A percentile compares a stretch with the other conserved stretches of the same genome.
Conservation (phyloP, 148 eudicot species). For the Nepenthes mirabilis region DNA sequence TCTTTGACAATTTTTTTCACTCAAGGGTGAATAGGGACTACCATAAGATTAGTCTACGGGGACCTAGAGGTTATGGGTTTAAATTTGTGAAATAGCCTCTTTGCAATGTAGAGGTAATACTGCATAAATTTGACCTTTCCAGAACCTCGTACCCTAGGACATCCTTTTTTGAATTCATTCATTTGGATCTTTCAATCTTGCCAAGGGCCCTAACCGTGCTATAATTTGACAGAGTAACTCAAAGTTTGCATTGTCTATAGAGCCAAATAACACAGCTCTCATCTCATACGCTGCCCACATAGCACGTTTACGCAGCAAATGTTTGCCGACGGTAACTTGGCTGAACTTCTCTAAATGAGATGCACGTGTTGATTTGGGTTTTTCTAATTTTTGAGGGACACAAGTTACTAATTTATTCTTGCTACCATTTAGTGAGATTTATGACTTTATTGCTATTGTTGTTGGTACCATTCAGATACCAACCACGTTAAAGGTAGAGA, state of each 20-base stretch:
- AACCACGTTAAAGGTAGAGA: conserved; percentile 56
- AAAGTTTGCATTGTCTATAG: conserved; percentile 80
- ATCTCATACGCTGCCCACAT: conserved; percentile 58
- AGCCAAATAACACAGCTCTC: conserved; percentile 62
- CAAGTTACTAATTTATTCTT: not conserved
- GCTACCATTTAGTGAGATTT: not conserved
- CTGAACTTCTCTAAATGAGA: not conserved
- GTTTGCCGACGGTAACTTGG: conserved; percentile 71
- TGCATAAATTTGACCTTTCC: too few species aligned
- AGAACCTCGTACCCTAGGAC: not conserved
- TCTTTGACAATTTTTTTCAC: too few species aligned
- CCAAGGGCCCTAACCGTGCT: conserved; percentile 3
- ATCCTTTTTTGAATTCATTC: not conserved
- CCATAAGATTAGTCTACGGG: too few species aligned
- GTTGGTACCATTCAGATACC: conserved; percentile 46
- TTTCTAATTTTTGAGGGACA: not conserved
- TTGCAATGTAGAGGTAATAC: too few species aligned
- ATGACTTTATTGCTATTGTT: conserved; percentile 1
- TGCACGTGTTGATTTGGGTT: not conserved
- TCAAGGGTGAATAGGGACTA: too few species aligned
- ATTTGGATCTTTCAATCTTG: not conserved
- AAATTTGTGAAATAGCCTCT: too few species aligned
- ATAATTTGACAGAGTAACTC: conserved; percentile 64
- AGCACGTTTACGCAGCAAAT: conserved; percentile 51
- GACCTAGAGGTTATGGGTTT: too few species aligned